phyloP scores from a whole-genome alignment of 176 grass and related monocot genomes.

The Carex kokanica region DNA sequence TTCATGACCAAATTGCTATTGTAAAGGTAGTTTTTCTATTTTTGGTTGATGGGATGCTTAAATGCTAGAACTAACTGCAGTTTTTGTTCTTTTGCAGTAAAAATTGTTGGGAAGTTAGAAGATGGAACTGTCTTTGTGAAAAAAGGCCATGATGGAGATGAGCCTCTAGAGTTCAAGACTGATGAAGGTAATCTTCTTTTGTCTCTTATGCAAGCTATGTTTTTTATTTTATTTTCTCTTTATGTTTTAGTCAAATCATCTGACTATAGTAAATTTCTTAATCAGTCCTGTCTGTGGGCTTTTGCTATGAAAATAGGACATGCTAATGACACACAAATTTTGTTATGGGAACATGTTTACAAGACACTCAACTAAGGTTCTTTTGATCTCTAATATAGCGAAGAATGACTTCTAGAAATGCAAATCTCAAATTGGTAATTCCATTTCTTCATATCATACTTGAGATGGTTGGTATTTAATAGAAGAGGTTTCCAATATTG shows the following conservation, averaged over 20 bases:
- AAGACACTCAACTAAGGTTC: neutral
- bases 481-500: neutral
- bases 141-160: constrained; percentile 65
- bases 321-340: neutral
- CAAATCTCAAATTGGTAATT: neutral
- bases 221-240: neutral
- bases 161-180: constrained; percentile 69
- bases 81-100: constrained; percentile 36
- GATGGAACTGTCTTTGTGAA: constrained; percentile 64
- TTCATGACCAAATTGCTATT: neutral
- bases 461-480: neutral
- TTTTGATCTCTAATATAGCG: neutral
- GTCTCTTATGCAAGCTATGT: neutral
- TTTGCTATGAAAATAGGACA: neutral
- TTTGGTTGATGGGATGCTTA: constrained; percentile 25
- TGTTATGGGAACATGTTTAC: neutral
- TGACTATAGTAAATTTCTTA: neutral
- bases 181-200: constrained; percentile 42
- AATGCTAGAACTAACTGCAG: constrained; percentile 21
- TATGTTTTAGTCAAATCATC: neutral
- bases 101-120: constrained; percentile 52
- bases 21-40: neutral
- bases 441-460: neutral
- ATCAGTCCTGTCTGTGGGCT: neutral
- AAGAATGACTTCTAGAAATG: neutral